Conservation (phyloP, 2,329 filamentous ascomycete species). For the Pseudogymnoascus sp. region DNA sequence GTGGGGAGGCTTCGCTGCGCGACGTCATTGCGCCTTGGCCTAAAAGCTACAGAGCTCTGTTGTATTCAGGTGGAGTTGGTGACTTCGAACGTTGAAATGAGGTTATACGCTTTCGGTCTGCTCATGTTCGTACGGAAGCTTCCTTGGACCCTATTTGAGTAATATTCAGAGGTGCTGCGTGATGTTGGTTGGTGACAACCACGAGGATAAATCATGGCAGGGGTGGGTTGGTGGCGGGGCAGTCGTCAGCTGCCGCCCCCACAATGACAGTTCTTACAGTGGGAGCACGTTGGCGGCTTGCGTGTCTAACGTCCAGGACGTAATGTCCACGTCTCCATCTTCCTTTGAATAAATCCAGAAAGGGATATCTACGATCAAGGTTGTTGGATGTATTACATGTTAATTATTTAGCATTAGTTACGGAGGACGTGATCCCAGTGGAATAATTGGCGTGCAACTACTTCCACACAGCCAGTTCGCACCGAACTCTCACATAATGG, state of each 20-base stretch:
- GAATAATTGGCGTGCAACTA: not conserved
- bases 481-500: not conserved
- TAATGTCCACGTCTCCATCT: constrained; percentile 2
- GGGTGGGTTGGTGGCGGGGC: constrained; percentile 8
- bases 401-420: not conserved
- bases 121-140: not conserved
- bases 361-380: not conserved
- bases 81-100: not conserved
- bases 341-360: not conserved
- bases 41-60: not conserved
- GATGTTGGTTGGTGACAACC: not conserved
- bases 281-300: not conserved
- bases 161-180: not conserved
- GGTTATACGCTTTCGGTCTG: not conserved
- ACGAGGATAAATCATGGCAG: constrained; percentile 3
- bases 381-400: not conserved
- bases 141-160: not conserved
- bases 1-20: constrained; percentile 25
- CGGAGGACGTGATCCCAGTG: not conserved
- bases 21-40: constrained; percentile 22
- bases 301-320: not conserved
- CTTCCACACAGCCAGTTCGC: not conserved
- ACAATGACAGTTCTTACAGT: not conserved
- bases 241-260: constrained; percentile 9
- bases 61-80: not conserved